Base-by-base conservation (phyloP, 164 flowering plant species). In the Sedum album region DNA sequence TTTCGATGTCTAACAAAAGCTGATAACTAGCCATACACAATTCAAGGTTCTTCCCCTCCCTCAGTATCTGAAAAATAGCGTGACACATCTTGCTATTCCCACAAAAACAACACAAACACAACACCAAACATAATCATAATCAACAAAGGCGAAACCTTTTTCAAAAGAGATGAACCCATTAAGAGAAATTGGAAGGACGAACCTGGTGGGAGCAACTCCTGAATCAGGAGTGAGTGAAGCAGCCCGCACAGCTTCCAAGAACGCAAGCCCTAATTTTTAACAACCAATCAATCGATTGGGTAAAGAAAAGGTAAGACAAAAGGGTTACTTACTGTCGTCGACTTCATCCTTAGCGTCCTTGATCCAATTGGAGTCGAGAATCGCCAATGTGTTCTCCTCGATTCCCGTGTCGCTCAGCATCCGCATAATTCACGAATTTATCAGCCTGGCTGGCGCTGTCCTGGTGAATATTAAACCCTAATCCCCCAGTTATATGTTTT, bases 231-330 rank as follows among this genome's bases (percentile, higher is more conserved):
- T 75, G 66, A 90, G 60, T 15, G 85, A 84, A 68, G 84, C 71
- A 57, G 83, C 74, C 0, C 91, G 95, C 73, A 92, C 95, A 68
- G 91, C 96, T 73, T 90, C 86, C 7, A 92, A 81, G 76, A 86
- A 92, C 57, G 90, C 73, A 41, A 90, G 71, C 57, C 93, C 96
- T 87, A 65, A 63, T n/a, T 65, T 0, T 55, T 49, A 42, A 23
- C 31, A n/a, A n/a, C n/a, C n/a, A n/a, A n/a, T n/a, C 60, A 7
- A 44, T 44, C 5, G 33, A 49, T 1, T 14, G 44, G 30, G 69
- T n/a, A n/a, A 68, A 30, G 9, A 4, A 46, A 39, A 23, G 48
- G 39, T 23, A 33, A 31, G 15, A 11, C 14, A 11, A 15, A 17
- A 55, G 5, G 17, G n/a, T 23, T 28, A 23, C 11, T 14, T 73